Conservation (phyloP, 768 basidiomycete genomes). For the Hydnum rufescens region DNA sequence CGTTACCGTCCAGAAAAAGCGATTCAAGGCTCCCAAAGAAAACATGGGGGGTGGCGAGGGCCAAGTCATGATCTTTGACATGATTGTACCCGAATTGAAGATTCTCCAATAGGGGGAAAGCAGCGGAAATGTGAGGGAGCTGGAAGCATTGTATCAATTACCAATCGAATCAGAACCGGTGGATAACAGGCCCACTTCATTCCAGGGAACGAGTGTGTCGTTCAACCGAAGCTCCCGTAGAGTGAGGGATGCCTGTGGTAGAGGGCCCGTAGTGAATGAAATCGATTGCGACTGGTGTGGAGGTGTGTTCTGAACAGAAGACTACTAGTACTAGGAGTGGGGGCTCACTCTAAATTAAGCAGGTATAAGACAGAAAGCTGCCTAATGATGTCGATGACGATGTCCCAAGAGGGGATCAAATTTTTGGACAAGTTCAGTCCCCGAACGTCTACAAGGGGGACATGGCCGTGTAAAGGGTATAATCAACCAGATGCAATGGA, state of each 20-base stretch:
- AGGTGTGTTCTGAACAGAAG: conserved; percentile 11
- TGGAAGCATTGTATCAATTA: neutral
- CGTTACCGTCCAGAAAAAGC: conserved; percentile 12
- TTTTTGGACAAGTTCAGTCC: conserved; percentile 65
- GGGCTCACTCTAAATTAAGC: conserved; percentile 59
- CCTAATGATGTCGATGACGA: conserved; percentile 37
- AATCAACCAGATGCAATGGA: conserved; percentile 8
- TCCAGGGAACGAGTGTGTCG: conserved; percentile 51
- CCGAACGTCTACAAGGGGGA: conserved; percentile 34
- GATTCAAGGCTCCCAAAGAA: neutral
- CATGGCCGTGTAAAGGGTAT: conserved; percentile 2
- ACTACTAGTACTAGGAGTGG: conserved; percentile 7
- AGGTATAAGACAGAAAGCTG: conserved; percentile 43
- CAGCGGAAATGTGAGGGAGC: conserved; percentile 4
- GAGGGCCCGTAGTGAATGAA: conserved; percentile 21
- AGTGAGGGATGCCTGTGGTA: conserved; percentile 19
- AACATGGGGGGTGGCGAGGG: neutral
- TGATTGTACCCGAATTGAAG: conserved; percentile 58
- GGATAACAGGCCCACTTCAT: conserved; percentile 29
- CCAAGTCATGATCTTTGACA: conserved; percentile 21
- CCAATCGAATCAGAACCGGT: conserved; percentile 18
- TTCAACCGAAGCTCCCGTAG: conserved; percentile 57
- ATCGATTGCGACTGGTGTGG: conserved; percentile 41
- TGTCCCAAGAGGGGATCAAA: conserved; percentile 52
- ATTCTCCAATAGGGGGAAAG: conserved; percentile 10